Evolutionary conservation across 2,329 filamentous ascomycete genomes (phyloP).

Genomic region (Sporothrix schenckii): DNA sequence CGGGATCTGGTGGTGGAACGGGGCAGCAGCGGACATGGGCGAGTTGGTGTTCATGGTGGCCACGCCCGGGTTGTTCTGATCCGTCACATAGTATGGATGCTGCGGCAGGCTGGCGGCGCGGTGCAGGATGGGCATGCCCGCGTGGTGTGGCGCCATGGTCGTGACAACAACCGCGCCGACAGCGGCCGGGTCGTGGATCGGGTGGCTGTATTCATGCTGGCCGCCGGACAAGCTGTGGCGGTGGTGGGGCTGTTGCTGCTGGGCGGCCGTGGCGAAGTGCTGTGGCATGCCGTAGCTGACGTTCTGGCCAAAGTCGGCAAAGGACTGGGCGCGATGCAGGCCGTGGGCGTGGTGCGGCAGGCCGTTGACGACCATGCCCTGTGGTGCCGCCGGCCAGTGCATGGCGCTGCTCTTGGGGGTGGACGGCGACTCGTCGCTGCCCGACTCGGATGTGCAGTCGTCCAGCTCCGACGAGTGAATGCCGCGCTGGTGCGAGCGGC

Average conservation of each 20-base stretch:
- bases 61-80: constrained; percentile 64
- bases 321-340: constrained; percentile 58
- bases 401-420: constrained; percentile 59
- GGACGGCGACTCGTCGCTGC: constrained; percentile 60
- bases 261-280: constrained; percentile 47
- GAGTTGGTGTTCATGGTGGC: constrained; percentile 59
- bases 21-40: constrained; percentile 42
- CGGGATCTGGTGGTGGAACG: constrained; percentile 54
- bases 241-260: constrained; percentile 56
- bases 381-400: constrained; percentile 52
- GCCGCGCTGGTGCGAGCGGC: constrained; percentile 63
- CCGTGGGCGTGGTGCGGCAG: constrained; percentile 38
- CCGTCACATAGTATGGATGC: constrained; percentile 60
- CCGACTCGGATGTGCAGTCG: constrained; percentile 60
- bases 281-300: constrained; percentile 48
- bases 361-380: constrained; percentile 45
- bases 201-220: constrained; percentile 49
- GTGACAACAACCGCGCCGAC: constrained; percentile 28
- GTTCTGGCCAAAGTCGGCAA: constrained; percentile 58
- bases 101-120: constrained; percentile 53
- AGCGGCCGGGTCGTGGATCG: constrained; percentile 45
- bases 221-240: constrained; percentile 54
- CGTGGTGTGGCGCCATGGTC: constrained; percentile 40
- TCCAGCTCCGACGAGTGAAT: constrained; percentile 59
- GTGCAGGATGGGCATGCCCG: constrained; percentile 53